phyloP scores from a whole-genome alignment of 306 rosid genomes.

The Vigna radiata region DNA sequence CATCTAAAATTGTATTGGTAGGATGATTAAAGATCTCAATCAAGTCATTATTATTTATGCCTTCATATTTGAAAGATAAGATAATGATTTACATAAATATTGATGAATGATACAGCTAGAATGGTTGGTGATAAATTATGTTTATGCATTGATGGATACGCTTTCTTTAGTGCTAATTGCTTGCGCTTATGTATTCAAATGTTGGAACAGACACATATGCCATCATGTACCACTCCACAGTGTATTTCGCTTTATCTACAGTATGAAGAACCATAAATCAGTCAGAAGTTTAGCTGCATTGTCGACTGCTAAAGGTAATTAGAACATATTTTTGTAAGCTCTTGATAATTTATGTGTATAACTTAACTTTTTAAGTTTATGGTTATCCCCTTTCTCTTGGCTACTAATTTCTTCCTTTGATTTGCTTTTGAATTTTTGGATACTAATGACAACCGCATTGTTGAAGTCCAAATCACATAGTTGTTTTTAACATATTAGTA shows the following conservation, averaged over 20 bases:
- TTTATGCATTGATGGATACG: constrained; percentile 2
- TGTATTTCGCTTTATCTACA: constrained; percentile 55
- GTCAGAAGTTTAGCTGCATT: constrained; percentile 60
- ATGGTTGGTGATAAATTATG: constrained; percentile 8
- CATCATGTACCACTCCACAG: constrained; percentile 53
- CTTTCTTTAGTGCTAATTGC: constrained; percentile 24
- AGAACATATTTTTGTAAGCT: constrained; percentile 27
- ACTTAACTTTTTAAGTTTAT: constrained; percentile 12
- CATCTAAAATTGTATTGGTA: neutral
- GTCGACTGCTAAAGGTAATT: constrained; percentile 64
- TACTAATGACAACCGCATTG: constrained; percentile 19
- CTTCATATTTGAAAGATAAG: constrained; percentile 35
- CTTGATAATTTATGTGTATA: constrained; percentile 29
- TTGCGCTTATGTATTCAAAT: constrained; percentile 40
- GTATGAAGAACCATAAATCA: constrained; percentile 54
- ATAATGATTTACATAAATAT: constrained; percentile 19
- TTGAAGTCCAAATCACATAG: constrained; percentile 24
- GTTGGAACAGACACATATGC: constrained; percentile 63
- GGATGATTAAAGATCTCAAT: constrained; percentile 28
- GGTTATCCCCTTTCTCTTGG: constrained; percentile 33
- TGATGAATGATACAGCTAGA: constrained; percentile 22
- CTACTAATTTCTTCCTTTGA: constrained; percentile 5
- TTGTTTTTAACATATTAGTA: neutral
- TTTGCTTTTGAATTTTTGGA: constrained; percentile 16
- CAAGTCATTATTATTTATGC: neutral